These are phyloP conservation scores for Suhomyces sp. DNA, from an alignment of 805 yeast genomes.

Conservation along the genomic window DNA sequence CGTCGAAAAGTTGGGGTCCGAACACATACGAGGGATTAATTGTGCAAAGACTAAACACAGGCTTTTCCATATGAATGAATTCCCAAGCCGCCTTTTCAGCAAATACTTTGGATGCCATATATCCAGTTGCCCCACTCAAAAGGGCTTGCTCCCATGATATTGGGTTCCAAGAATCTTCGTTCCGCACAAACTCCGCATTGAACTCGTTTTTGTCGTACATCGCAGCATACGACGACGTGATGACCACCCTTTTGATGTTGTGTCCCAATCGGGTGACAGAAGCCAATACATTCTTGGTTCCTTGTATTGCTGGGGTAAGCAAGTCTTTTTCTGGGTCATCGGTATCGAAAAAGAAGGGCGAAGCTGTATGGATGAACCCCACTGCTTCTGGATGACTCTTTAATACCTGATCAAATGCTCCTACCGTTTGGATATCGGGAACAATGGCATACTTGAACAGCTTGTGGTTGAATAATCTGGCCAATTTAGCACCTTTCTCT, in stretches of 20 bases:
- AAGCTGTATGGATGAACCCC: slow-evolving; percentile 48
- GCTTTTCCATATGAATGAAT: slow-evolving; percentile 14
- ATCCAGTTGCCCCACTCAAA: slow-evolving; percentile 18
- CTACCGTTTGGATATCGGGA: slow-evolving; percentile 24
- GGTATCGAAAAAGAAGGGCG: slow-evolving; percentile 46
- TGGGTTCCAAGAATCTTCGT: slow-evolving; percentile 10
- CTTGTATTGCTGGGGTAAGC: slow-evolving; percentile 55
- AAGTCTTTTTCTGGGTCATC: slow-evolving; percentile 47
- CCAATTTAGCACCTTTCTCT: slow-evolving; percentile 20
- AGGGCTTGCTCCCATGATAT: slow-evolving; percentile 17
- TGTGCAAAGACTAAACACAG: slow-evolving; percentile 10
- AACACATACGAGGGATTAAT: slow-evolving; percentile 16
- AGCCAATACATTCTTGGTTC: slow-evolving; percentile 48
- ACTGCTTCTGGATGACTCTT: slow-evolving; percentile 39
- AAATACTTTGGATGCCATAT: slow-evolving; percentile 30
- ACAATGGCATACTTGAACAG: slow-evolving; percentile 29
- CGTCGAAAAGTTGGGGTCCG: slow-evolving; percentile 19
- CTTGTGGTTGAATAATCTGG: slow-evolving; percentile 9
- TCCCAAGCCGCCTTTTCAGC: slow-evolving; percentile 35
- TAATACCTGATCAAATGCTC: slow-evolving; percentile 50
- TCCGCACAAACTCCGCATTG: slow-evolving; percentile 4
- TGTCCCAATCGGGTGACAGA: slow-evolving; percentile 44
- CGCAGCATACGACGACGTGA: slow-evolving; percentile 56
- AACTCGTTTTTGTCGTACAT: slow-evolving; percentile 23
- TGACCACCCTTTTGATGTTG: slow-evolving; percentile 46